phyloP scores from a whole-genome alignment of 169 alveolate genomes.

The Eimeria necatrix region DNA sequence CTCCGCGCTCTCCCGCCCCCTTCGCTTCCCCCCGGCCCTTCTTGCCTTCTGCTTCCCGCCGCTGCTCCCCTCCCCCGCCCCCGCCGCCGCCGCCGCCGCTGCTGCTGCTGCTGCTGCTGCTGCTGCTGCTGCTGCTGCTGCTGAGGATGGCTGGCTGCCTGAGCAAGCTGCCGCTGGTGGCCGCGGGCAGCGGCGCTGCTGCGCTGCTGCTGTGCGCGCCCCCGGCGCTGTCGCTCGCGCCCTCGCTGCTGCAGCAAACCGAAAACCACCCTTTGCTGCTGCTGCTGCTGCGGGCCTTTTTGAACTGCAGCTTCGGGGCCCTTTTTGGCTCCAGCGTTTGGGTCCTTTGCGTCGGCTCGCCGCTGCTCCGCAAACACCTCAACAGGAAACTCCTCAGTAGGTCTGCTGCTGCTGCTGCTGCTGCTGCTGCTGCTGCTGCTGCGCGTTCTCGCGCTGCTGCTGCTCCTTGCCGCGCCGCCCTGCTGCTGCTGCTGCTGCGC shows the following conservation, averaged over 20 bases:
- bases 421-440: background rate
- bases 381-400: slow-evolving; percentile 66
- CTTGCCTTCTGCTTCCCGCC: too few relatives aligned
- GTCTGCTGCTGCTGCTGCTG: background rate
- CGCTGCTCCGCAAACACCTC: slow-evolving; percentile 63
- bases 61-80: too few relatives aligned
- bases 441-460: background rate
- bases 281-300: slow-evolving; percentile 55
- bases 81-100: too few relatives aligned
- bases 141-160: slow-evolving; percentile 55
- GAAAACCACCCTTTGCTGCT: slow-evolving; percentile 59
- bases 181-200: slow-evolving; percentile 75
- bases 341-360: slow-evolving; percentile 70
- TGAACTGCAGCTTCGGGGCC: slow-evolving; percentile 77
- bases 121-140: too few relatives aligned
- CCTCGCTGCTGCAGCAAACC: slow-evolving; percentile 55
- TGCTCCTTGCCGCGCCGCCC: background rate
- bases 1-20: too few relatives aligned
- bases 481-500: background rate
- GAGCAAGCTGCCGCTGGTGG: slow-evolving; percentile 77
- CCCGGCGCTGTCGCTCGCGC: slow-evolving; percentile 24
- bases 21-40: too few relatives aligned
- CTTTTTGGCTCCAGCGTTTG: slow-evolving; percentile 74
- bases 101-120: too few relatives aligned
- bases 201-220: slow-evolving; percentile 66